These are phyloP conservation scores for Vanrija sp. DNA, from an alignment of 1,284 basidiomycete genomes.

Conservation along the genomic window DNA sequence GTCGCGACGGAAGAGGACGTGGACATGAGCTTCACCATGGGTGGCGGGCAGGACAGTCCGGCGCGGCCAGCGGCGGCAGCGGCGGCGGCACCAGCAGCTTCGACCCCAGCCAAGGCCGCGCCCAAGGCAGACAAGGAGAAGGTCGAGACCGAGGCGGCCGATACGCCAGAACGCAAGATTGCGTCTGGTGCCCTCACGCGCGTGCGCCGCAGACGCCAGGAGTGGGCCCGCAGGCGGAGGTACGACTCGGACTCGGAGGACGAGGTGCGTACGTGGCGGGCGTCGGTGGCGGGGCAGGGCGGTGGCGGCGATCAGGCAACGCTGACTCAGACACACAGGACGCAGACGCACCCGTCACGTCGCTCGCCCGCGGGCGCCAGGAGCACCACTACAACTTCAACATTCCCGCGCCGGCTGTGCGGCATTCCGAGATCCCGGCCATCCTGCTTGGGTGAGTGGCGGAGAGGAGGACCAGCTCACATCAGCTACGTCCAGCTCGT, in stretches of 20 bases:
- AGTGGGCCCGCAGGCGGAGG: constrained; percentile 41
- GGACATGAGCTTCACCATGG: constrained; percentile 15
- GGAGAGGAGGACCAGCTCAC: constrained; percentile 16
- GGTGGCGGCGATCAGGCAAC: neutral
- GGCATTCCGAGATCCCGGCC: constrained; percentile 49
- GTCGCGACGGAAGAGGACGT: constrained; percentile 25
- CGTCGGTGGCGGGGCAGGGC: neutral
- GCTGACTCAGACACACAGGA: neutral
- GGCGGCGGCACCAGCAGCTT: neutral
- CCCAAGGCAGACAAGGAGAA: constrained; percentile 1
- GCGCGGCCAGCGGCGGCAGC: constrained; percentile 2
- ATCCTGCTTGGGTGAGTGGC: constrained; percentile 70
- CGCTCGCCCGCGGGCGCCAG: neutral
- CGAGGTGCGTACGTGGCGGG: constrained; percentile 23
- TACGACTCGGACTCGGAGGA: constrained; percentile 31
- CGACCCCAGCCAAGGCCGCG: neutral
- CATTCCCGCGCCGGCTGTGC: constrained; percentile 33
- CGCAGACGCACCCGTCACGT: neutral
- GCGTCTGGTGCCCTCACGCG: constrained; percentile 67
- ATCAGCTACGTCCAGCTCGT: constrained; percentile 84
- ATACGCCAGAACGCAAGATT: constrained; percentile 17
- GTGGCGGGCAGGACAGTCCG: constrained; percentile 19
- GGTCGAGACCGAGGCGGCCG: constrained; percentile 2
- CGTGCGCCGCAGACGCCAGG: constrained; percentile 62
- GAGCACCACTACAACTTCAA: constrained; percentile 44